Base-by-base conservation (phyloP, 371 early-diverging fungal species). In the Saksenaea vasiformis region DNA sequence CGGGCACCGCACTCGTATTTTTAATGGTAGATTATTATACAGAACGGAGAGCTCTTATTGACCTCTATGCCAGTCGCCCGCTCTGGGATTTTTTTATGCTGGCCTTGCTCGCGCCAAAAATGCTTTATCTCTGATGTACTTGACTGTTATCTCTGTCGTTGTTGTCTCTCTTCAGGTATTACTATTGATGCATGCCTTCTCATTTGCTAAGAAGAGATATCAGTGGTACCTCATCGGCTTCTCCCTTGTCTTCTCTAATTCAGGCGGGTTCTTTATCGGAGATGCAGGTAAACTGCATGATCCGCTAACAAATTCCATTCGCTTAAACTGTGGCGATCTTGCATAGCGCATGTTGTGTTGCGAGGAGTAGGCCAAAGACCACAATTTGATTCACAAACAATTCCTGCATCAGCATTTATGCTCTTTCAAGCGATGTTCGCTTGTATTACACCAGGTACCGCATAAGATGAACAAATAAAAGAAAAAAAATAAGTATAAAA, bases 381-480 rank as follows among this genome's bases (percentile, higher is more conserved):
- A 37, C 71, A 80, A 38, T 60, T 74, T 2, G 72, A 71, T 14
- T 77, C 86, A 1, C 70, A 71, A n/a, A 80, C 77, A 10, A 78
- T 91, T 15, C 90, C 91, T 1, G 78, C 71, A 15, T 70, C 77
- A 17, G 86, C 85, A 34, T 92, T 84, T 64, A 82, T 84, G 62
- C 65, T 91, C 17, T 92, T 85, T 78, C 93, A 94, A 79, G 69
- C 82, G 61, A 90, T 89, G 89, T 91, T 91, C 75, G 88, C 89
- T 0, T 81, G 82, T n/a, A 67, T 89, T 51, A 87, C 88, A 5
- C 90, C 90, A 62, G 74, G 75, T 74, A 74, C 53, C 27, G 37
- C 8, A 7, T 17, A 9, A 10, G 1, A 36, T 11, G 7, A 31
- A 31, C 7, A 4, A 7, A 31, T 7, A 7, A 7, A 31, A 2